Base-by-base conservation (phyloP, 2,329 filamentous ascomycete genomes). In the Aspergillus pseudoterreus region DNA sequence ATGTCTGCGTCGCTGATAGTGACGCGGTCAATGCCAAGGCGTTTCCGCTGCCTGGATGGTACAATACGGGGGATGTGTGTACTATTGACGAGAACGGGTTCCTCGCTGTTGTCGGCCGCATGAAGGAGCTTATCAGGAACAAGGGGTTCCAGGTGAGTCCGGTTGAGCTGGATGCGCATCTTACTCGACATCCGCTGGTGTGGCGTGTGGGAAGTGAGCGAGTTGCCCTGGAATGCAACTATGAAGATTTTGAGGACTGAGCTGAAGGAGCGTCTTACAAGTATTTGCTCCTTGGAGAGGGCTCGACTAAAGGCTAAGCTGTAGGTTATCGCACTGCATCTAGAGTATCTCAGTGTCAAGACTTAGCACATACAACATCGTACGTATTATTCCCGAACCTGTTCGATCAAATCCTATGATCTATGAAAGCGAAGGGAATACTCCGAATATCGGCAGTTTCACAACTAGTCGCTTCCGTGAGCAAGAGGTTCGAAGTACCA, bases 41-140 rank as follows among this genome's bases (percentile, higher is more conserved):
- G 44, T 47, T 47, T 24, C 44, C 44, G 15, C 12, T 47, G 44
- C 30, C 27, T 6, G 44, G 44, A 5, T 47, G 32, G 44, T 47
- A 47, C 22, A 47, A 47, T 6, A 47, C 32, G 1, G 44, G 44
- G 6, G 44, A 47, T 36, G 30, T 47, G 32, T 47, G 44, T 24
- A 47, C 44, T 1, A 36, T 47, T 22, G 10, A 12, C 6, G 8
- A 12, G 4, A 17, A 36, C 6, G 44, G 32, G 27, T 5, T 47
- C 3, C 19, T 47, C 14, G 44, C 44, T 11, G 44, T 47, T 1
- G 44, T 47, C 12, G 32, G 44, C 6, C 27, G 44, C 27, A 47
- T 32, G 14, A 47, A 47, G 32, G 44, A 47, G 32, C 21, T 47
- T 30, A 47, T 47, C 32, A 47, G 39, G 32, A 39, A 47, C 22